These are phyloP conservation scores for Lipomyces orientalis DNA, from an alignment of 805 yeast species.

Conservation along the genomic window DNA sequence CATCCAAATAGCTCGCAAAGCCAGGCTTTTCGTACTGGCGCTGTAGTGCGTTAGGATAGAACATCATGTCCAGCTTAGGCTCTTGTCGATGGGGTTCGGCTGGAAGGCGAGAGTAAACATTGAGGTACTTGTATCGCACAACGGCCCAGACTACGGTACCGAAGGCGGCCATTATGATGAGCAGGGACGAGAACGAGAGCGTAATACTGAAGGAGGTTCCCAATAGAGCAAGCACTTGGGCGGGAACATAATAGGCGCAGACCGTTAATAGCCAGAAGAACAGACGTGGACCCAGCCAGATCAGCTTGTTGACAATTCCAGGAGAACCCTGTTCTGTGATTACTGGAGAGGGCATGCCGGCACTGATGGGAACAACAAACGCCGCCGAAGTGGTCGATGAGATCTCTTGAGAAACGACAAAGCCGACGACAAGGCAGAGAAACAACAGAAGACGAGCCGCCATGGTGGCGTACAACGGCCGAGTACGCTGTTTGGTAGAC, in stretches of 20 bases:
- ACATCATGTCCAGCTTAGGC: constrained; percentile 55
- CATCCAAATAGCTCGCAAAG: constrained; percentile 77
- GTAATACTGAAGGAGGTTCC: constrained; percentile 34
- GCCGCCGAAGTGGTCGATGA: background rate
- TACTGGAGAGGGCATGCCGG: background rate
- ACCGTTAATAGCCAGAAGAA: constrained; percentile 4
- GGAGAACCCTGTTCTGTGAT: background rate
- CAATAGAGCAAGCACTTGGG: constrained; percentile 21
- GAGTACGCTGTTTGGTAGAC: too few relatives aligned
- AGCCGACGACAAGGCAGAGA: background rate
- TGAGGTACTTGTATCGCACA: constrained; percentile 67
- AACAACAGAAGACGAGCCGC: background rate
- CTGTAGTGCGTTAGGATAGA: constrained; percentile 42
- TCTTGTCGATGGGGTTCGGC: constrained; percentile 53
- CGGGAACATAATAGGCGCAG: constrained; percentile 20
- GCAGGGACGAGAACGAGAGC: constrained; percentile 37
- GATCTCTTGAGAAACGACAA: background rate
- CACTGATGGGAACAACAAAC: background rate
- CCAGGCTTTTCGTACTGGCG: constrained; percentile 51
- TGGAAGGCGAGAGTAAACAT: constrained; percentile 64
- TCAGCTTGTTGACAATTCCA: constrained; percentile 5
- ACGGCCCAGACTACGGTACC: constrained; percentile 52
- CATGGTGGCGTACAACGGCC: background rate
- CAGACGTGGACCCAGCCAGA: constrained; percentile 22
- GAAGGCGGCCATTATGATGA: constrained; percentile 41